phyloP scores from a whole-genome alignment of 1,284 basidiomycete genomes.

The Coniferiporia sulphurascens region DNA sequence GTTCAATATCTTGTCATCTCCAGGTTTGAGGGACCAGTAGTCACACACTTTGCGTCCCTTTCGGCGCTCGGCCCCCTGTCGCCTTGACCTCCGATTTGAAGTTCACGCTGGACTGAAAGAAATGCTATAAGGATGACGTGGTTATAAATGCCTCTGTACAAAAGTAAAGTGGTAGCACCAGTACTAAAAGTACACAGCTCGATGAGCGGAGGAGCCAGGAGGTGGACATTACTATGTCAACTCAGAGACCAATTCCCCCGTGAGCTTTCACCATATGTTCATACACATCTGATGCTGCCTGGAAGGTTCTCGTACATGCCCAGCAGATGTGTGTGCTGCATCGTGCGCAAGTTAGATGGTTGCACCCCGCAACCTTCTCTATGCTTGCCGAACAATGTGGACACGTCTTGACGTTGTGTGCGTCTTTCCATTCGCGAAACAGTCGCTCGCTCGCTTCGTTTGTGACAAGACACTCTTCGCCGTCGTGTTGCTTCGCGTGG shows the following conservation, averaged over 20 bases:
- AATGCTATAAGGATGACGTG: too few relatives aligned
- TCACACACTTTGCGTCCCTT: background rate
- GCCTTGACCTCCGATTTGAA: too few relatives aligned
- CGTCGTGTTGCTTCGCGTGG: constrained; percentile 61
- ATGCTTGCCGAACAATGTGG: constrained; percentile 31
- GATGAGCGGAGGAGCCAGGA: too few relatives aligned
- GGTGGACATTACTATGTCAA: background rate
- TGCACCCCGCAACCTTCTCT: constrained; percentile 33
- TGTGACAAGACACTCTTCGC: constrained; percentile 49
- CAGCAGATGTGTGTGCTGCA: constrained; percentile 33
- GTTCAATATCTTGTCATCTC: too few relatives aligned
- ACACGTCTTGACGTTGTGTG: constrained; percentile 31
- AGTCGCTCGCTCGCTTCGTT: constrained; percentile 41
- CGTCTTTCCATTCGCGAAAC: constrained; percentile 27
- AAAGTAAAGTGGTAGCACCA: too few relatives aligned
- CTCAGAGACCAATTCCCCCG: constrained; percentile 9
- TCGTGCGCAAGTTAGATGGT: constrained; percentile 29
- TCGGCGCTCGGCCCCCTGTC: background rate
- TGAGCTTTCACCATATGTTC: constrained; percentile 23
- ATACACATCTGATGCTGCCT: constrained; percentile 23
- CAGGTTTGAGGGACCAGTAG: background rate
- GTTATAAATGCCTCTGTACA: too few relatives aligned
- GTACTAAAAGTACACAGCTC: too few relatives aligned
- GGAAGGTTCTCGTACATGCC: constrained; percentile 28
- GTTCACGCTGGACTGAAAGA: too few relatives aligned